Evolutionary conservation across 2,329 filamentous ascomycete species (phyloP).

Genomic region (Ampelomyces quisqualis): DNA sequence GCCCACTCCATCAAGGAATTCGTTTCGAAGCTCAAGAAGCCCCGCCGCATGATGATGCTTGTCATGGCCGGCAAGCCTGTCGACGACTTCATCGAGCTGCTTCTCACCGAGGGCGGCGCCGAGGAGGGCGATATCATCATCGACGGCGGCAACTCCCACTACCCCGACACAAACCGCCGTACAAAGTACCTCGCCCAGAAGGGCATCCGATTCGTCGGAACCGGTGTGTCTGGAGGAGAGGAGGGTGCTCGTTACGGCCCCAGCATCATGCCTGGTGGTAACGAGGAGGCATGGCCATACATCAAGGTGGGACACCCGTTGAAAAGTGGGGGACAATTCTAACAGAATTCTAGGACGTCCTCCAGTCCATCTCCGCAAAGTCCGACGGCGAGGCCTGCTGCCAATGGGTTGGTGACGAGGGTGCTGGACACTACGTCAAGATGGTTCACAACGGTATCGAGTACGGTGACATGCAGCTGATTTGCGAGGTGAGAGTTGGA

Average conservation of each 20-base stretch:
- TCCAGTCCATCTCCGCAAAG: constrained; percentile 97
- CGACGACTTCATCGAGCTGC: constrained; percentile 97
- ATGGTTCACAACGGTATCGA: constrained; percentile 99
- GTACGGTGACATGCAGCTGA: constrained; percentile 99
- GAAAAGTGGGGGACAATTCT: constrained; percentile 8
- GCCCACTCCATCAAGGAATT: constrained; percentile 95
- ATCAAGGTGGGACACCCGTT: constrained; percentile 65
- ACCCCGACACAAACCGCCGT: constrained; percentile 97
- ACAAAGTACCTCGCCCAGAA: constrained; percentile 83
- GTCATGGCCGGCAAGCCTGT: constrained; percentile 98
- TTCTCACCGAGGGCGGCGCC: constrained; percentile 59
- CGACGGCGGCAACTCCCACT: constrained; percentile 98
- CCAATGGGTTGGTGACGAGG: constrained; percentile 99
- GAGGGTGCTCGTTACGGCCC: constrained; percentile 98
- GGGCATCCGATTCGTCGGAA: constrained; percentile 93
- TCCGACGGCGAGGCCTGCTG: constrained; percentile 96
- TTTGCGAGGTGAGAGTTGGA: constrained; percentile 75
- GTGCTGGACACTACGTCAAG: constrained; percentile 99
- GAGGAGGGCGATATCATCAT: constrained; percentile 89
- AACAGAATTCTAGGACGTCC: constrained; percentile 66
- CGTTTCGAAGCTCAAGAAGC: constrained; percentile 92
- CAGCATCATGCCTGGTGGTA: constrained; percentile 97
- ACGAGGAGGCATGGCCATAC: constrained; percentile 95
- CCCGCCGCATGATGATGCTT: constrained; percentile 95
- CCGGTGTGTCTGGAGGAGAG: constrained; percentile 97